Base-by-base conservation (phyloP, 805 yeast genomes). In the Candida namnaoensis region DNA sequence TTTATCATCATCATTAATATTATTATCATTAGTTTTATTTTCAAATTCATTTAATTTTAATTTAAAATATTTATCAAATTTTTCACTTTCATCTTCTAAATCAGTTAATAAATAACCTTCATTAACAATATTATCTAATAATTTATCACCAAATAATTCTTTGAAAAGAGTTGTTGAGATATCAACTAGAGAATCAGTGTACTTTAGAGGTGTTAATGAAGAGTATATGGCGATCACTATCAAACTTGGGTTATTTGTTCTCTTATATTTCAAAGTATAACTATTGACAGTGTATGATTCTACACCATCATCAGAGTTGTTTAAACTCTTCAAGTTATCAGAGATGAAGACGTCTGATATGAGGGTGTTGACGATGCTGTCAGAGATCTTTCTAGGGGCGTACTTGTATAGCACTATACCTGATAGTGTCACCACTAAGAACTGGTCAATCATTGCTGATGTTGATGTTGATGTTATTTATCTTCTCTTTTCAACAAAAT, bases 351-450 rank as follows among this genome's bases (percentile, higher is more conserved):
- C 68, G 34, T 68, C 68, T n/a, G 71, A 60, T 37, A 79, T 66
- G 35, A 79, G 64, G 8, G 70, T 55, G 49, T 76, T 76, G 40
- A 74, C 56, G 1, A 72, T 61, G 3, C 61, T 37, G 13, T 60
- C 62, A 1, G 76, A 58, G 14, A 72, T 62, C 46, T 58, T 62
- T 51, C 50, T 65, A 3, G 66, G 60, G 28, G 69, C 64, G 43
- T 69, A 57, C 50, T 68, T 66, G 69, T 71, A 77, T 13, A 70
- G 60, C 24, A 78, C 78, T 10, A 68, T 54, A 1, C 85, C 85
- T 9, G 75, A 69, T 1, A 69, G 67, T 5, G 72, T 63, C 54
- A 77, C 76, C 1, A 78, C 64, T 9, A 68, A 50, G 42, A 74
- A 64, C 47, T 68, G 74, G 47, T 73, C 78, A 37, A 73, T 63